Evolutionary conservation across 2,329 filamentous ascomycete species (phyloP).

Genomic region (Trichophyton benhamiae): DNA sequence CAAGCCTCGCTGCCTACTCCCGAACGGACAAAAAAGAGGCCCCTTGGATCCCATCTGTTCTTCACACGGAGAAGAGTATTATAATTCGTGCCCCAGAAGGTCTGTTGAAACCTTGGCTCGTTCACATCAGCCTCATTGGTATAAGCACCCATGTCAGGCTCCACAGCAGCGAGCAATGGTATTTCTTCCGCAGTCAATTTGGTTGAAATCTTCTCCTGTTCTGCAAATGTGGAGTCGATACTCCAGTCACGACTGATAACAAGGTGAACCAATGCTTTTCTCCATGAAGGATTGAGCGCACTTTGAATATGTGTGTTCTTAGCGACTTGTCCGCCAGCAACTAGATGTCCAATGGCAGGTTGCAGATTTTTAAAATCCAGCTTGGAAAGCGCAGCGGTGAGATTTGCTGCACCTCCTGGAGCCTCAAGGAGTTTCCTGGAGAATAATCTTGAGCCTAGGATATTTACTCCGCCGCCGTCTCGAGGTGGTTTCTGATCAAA

Average conservation of each 20-base stretch:
- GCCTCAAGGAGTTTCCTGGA: slow-evolving; percentile 7
- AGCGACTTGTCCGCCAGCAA: slow-evolving; percentile 27
- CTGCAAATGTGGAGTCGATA: slow-evolving; percentile 6
- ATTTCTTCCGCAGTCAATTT: slow-evolving; percentile 26
- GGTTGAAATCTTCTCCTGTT: slow-evolving; percentile 7
- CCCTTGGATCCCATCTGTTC: slow-evolving; percentile 31
- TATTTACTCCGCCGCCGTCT: neutral
- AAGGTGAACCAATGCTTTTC: slow-evolving; percentile 11
- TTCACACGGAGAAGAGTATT: slow-evolving; percentile 26
- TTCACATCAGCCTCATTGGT: slow-evolving; percentile 28
- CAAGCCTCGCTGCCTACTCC: slow-evolving; percentile 27
- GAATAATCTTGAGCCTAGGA: slow-evolving; percentile 9
- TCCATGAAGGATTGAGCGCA: slow-evolving; percentile 12
- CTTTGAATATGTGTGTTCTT: slow-evolving; percentile 16
- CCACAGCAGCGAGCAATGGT: slow-evolving; percentile 26
- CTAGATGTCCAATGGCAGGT: slow-evolving; percentile 27
- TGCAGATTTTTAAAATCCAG: slow-evolving; percentile 19
- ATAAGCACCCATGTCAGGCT: slow-evolving; percentile 30
- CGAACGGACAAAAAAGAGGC: slow-evolving; percentile 38
- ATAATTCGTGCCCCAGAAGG: slow-evolving; percentile 35
- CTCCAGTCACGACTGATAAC: slow-evolving; percentile 8
- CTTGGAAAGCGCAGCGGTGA: slow-evolving; percentile 5
- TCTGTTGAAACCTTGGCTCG: slow-evolving; percentile 29
- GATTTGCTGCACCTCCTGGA: slow-evolving; percentile 5
- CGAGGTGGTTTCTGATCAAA: neutral